Percentiles rank a stretch among this genome's conserved stretches.
phyloP scores from a whole-genome alignment of 192 early-diverging fungal species.

The Podila epicladia region DNA sequence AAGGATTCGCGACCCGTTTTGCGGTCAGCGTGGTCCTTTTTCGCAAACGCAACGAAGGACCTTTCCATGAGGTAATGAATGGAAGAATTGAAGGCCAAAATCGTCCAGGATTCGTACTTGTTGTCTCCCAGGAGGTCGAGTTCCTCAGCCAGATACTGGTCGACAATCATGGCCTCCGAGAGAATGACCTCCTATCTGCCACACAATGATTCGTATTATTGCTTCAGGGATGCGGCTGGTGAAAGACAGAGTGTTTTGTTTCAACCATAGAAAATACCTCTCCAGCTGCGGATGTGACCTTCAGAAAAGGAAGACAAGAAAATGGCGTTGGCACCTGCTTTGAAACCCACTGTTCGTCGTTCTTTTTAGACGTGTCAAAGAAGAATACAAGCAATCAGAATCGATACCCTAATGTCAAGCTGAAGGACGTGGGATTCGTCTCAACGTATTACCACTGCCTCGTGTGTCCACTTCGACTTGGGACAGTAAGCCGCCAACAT shows the following conservation, averaged over 20 bases:
- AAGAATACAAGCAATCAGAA: neutral
- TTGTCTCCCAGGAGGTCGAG: constrained; percentile 33
- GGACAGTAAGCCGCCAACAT: constrained; percentile 4
- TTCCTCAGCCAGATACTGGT: constrained; percentile 22
- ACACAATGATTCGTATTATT: neutral
- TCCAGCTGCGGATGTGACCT: constrained; percentile 4
- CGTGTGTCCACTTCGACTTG: too few relatives aligned
- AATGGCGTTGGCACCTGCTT: constrained; percentile 14
- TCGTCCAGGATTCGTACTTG: constrained; percentile 20
- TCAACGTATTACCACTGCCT: too few relatives aligned
- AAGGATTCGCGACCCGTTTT: neutral
- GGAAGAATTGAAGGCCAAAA: constrained; percentile 20
- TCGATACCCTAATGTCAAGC: too few relatives aligned
- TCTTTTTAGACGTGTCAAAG: neutral
- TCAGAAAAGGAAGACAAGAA: constrained; percentile 24
- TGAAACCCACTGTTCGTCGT: constrained; percentile 7
- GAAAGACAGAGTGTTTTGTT: neutral
- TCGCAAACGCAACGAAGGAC: neutral
- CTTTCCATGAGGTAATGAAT: constrained; percentile 33
- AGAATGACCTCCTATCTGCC: constrained; percentile 9
- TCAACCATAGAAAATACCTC: neutral
- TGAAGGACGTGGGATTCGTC: too few relatives aligned
- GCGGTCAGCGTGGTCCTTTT: neutral
- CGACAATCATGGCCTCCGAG: constrained; percentile 29
- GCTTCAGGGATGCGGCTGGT: too few relatives aligned